phyloP scores from a whole-genome alignment of 257 asterid species.

The Solanum lycopersicoides region DNA sequence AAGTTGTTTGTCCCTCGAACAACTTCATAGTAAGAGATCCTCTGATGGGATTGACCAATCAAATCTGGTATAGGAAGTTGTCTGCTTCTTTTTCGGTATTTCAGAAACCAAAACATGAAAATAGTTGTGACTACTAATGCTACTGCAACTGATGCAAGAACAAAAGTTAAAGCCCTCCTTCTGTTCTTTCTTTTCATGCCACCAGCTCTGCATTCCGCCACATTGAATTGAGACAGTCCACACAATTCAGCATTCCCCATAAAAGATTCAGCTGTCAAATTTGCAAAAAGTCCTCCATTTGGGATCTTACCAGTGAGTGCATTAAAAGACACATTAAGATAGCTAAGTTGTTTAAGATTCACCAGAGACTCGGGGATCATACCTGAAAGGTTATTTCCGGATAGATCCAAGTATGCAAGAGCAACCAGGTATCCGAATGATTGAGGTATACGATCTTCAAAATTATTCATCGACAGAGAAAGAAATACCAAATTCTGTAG shows the following conservation, averaged over 20 bases:
- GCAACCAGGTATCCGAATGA: neutral
- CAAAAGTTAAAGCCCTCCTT: neutral
- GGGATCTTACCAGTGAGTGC: slow-evolving; percentile 1
- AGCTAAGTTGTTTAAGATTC: neutral
- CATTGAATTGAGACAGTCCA: neutral
- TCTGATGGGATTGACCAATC: neutral
- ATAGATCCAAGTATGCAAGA: neutral
- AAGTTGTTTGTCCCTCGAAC: neutral
- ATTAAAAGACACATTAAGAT: slow-evolving; percentile 4
- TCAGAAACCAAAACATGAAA: neutral
- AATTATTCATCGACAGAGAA: neutral
- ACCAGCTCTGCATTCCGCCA: neutral
- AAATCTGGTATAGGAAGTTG: neutral
- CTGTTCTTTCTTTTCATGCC: neutral
- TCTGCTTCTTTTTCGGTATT: neutral
- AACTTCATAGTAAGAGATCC: slow-evolving; percentile 2
- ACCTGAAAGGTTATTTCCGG: neutral
- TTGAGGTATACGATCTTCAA: slow-evolving; percentile 2
- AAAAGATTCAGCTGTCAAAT: neutral
- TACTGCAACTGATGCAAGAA: neutral
- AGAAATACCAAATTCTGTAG: neutral
- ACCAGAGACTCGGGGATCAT: neutral
- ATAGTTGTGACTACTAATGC: neutral
- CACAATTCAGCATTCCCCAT: neutral
- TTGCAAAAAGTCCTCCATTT: neutral